Evolutionary conservation across 306 rosid genomes (phyloP), one percentile per base, ranked within the genome.

Genomic region (Dryas octopetala): DNA sequence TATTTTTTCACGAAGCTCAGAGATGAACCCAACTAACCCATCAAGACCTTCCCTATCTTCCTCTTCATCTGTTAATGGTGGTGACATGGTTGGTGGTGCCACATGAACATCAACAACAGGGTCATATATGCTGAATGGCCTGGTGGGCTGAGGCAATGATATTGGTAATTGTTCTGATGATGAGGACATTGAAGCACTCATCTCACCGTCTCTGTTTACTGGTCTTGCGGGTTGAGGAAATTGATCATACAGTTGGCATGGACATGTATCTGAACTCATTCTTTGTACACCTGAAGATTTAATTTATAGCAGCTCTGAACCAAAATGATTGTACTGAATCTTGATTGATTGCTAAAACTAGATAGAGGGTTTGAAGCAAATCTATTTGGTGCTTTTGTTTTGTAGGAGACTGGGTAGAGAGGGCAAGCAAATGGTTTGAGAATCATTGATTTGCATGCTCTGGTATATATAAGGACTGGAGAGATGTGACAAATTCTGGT

Each of bases 201-300:
- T 71, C 43, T 6, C 63, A 1, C 3, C 6, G 44, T 14, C 26
- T 55, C 76, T 59, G 54, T 71, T 62, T 2, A 38, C 32, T 9
- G 82, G 76, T 40, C 79, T 68, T 9, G 65, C 23, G 69, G 74
- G 54, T 48, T 69, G 73, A 3, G 77, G 80, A 69, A 82, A 75
- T 47, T 78, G 64, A 55, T 28, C 62, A 14, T 11, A 26, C 6
- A 16, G 57, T 28, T 52, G 44, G 40, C 9, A 55, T 58, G 61
- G 59, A 66, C 9, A 17, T 13, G 50, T 28, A 44, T 76, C 57
- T 9, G 38, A 55, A 54, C 26, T 47, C 62, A 78, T 71, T 38
- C 8, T 65, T 32, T 32, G 38, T 32, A 32, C 38, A 32, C 38
- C 38, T 1, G 38, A 32, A 32, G 38, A 32, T 32, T 32, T 32